Conservation (phyloP, 2,329 filamentous ascomycete genomes). For the Trichocomaceae sp. region DNA sequence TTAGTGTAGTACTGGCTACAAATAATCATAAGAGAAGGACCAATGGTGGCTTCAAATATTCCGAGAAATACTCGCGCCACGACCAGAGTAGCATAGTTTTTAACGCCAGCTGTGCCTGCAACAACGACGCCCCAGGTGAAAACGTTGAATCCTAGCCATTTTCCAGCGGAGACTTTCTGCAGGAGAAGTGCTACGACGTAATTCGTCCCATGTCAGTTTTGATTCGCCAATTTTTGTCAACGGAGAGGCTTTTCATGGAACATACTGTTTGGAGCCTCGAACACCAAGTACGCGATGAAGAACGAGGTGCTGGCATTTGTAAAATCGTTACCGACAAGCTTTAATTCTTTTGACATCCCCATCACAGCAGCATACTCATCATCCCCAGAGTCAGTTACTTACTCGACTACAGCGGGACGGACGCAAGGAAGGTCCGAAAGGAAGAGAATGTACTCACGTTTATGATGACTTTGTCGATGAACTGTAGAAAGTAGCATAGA, state of each 20-base stretch:
- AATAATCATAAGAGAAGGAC: slow-evolving; percentile 55
- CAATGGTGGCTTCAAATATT: slow-evolving; percentile 55
- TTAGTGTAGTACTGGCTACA: slow-evolving; percentile 55
- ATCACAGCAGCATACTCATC: slow-evolving; percentile 59
- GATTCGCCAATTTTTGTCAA: no score
- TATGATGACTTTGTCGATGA: slow-evolving; percentile 58
- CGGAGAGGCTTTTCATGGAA: neutral
- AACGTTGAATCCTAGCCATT: slow-evolving; percentile 56
- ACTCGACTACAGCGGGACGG: neutral
- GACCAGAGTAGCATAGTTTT: slow-evolving; percentile 49
- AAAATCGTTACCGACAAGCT: slow-evolving; percentile 55
- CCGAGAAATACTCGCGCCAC: slow-evolving; percentile 54
- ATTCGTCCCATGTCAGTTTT: slow-evolving; percentile 1
- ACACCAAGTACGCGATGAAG: slow-evolving; percentile 55
- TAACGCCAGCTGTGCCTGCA: slow-evolving; percentile 45
- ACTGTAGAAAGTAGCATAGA: slow-evolving; percentile 56
- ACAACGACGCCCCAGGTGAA: slow-evolving; percentile 44
- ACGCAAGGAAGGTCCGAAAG: no score
- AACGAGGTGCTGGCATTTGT: slow-evolving; percentile 57
- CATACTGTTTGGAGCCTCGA: slow-evolving; percentile 55
- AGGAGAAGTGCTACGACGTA: slow-evolving; percentile 53
- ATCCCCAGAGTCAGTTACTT: neutral
- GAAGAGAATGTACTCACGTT: slow-evolving; percentile 41
- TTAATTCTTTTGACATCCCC: slow-evolving; percentile 52
- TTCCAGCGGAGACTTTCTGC: slow-evolving; percentile 54